Conservation (phyloP, 208 protist genomes). For the Leishmania tropica region DNA sequence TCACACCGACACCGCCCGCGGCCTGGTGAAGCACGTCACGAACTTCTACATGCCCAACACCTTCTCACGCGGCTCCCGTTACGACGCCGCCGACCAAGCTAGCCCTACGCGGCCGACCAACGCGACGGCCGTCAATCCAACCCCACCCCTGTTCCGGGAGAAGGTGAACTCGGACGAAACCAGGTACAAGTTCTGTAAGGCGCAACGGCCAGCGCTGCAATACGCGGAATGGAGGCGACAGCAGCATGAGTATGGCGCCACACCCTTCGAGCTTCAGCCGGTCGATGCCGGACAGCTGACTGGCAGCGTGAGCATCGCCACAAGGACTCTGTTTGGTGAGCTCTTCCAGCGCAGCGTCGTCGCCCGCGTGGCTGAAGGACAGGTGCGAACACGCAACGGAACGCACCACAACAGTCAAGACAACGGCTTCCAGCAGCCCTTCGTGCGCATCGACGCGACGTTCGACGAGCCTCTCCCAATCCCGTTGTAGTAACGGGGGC, state of each 20-base stretch:
- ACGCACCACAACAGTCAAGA: constrained; percentile 17
- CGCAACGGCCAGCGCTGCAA: constrained; percentile 44
- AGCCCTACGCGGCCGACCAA: constrained; percentile 25
- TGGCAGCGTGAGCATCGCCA: background rate
- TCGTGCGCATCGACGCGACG: constrained; percentile 40
- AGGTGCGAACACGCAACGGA: constrained; percentile 25
- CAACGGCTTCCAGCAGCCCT: constrained; percentile 45
- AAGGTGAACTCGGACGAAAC: constrained; percentile 54
- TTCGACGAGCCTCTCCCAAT: constrained; percentile 41
- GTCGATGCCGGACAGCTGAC: background rate
- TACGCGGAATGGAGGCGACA: constrained; percentile 61
- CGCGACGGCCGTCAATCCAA: constrained; percentile 24
- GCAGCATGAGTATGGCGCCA: constrained; percentile 23
- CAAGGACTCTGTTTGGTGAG: constrained; percentile 48
- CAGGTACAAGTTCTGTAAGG: constrained; percentile 59
- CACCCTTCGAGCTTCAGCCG: constrained; percentile 34
- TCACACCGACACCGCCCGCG: constrained; percentile 3
- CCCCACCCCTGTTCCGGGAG: constrained; percentile 47
- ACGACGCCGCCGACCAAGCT: constrained; percentile 16
- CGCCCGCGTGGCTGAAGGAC: constrained; percentile 23
- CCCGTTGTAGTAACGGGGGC: background rate
- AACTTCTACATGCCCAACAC: constrained; percentile 61
- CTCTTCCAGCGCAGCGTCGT: constrained; percentile 43
- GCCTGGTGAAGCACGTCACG: constrained; percentile 57
- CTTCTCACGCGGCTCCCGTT: constrained; percentile 15